Base-by-base conservation (phyloP, 2,329 filamentous ascomycete genomes). In the Colletotrichum karsti region DNA sequence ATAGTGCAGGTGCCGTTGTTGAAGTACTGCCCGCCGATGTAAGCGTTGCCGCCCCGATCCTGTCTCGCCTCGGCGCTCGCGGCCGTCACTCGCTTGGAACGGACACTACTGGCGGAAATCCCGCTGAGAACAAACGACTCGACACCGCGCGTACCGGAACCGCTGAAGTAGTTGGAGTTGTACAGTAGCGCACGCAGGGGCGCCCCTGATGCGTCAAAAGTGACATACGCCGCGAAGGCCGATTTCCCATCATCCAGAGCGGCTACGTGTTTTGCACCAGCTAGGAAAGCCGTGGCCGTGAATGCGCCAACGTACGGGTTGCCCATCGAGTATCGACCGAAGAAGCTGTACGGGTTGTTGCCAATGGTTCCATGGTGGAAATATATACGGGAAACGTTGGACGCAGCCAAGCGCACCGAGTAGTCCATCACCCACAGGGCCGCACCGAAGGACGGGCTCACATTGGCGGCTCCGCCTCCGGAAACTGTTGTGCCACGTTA, bases 331-430 rank as follows among this genome's bases (percentile, higher is more conserved):
- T 85, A 84, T 3, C 81, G 76, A 3, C 81, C 82, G 79, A 81
- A 85, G 77, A 80, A 84, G 73, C 82, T 83, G 71, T 85, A 85
- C 69, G 82, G 79, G 68, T 76, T 87, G 72, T 85, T 84, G 4
- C 84, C 84, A 8, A 87, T 80, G 0, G 85, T 87, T 13, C 85
- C 81, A 12, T 84, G 82, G 71, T 87, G 85, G 77, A 86, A 87
- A 69, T 85, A 87, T 0, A 37, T 33, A 10, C 63, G 60, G 20
- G 57, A 63, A 20, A 67, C 63, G 41, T 67, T 63, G 15, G 63
- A 67, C n/a, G 15, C 42, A 10, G 58, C 63, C 3, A 39, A n/a
- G 18, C 63, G 63, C 5, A 67, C 63, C 2, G 63, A 26, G 53
- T 82, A 81, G 74, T 83, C 81, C 8, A 82, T 70, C 46, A 81